Evolutionary conservation across 2,329 filamentous ascomycete species (phyloP).

Genomic region (Cercospora sp.): DNA sequence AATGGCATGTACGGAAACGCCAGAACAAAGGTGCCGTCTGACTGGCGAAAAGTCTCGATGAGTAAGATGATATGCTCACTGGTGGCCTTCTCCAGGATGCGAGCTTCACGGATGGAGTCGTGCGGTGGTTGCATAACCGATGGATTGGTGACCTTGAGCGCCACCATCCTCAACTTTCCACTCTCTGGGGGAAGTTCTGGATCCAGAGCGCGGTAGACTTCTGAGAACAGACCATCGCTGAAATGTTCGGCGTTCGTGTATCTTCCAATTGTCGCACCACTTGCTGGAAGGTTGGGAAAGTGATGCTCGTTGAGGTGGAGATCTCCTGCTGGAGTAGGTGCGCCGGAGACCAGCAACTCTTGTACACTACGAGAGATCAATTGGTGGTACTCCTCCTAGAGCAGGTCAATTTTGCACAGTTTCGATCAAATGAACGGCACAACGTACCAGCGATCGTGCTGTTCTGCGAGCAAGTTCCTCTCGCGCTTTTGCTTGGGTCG

Average conservation of each 20-base stretch:
- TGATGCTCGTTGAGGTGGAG: constrained; percentile 35
- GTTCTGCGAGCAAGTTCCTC: constrained; percentile 66
- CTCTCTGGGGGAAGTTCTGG: constrained; percentile 29
- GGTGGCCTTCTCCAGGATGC: constrained; percentile 64
- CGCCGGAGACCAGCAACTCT: constrained; percentile 38
- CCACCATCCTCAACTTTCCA: constrained; percentile 50
- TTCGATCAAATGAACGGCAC: neutral
- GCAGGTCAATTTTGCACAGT: constrained; percentile 27
- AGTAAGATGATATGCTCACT: constrained; percentile 66
- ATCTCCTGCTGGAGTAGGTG: constrained; percentile 31
- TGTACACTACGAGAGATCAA: constrained; percentile 40
- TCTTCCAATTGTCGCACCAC: constrained; percentile 52
- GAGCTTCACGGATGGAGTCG: constrained; percentile 75
- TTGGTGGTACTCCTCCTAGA: constrained; percentile 59
- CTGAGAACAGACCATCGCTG: constrained; percentile 73
- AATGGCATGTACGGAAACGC: constrained; percentile 81
- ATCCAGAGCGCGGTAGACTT: constrained; percentile 70
- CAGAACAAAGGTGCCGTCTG: constrained; percentile 72
- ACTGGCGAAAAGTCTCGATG: constrained; percentile 68
- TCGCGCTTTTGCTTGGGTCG: constrained; percentile 61
- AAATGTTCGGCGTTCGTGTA: constrained; percentile 60
- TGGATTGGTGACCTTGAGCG: constrained; percentile 83
- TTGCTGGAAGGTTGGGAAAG: constrained; percentile 38
- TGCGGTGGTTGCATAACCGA: constrained; percentile 76
- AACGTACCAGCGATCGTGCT: constrained; percentile 58